phyloP scores from a whole-genome alignment of 1,284 basidiomycete species.

The Agroathelia rolfsii region DNA sequence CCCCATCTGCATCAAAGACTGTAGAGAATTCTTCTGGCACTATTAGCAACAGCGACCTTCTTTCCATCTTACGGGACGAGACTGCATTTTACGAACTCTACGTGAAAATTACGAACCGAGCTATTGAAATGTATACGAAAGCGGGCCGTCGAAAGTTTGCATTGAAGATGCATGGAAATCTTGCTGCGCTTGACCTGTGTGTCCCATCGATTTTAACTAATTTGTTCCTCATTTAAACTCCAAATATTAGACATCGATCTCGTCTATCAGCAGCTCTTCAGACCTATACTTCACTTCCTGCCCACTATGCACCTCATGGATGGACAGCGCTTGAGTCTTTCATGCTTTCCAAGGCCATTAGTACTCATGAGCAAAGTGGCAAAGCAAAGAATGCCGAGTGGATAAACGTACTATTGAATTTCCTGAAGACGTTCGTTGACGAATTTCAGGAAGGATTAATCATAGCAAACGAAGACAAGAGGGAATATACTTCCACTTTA shows the following conservation, averaged over 20 bases:
- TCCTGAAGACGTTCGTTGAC: conserved; percentile 56
- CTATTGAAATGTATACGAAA: conserved; percentile 74
- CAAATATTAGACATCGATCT: conserved; percentile 47
- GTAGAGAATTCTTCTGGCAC: conserved; percentile 22
- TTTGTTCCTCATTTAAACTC: conserved; percentile 9
- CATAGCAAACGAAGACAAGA: conserved; percentile 38
- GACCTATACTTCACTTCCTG: conserved; percentile 68
- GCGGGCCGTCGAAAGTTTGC: conserved; percentile 78
- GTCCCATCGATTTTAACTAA: conserved; percentile 19
- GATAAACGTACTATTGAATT: conserved; percentile 61
- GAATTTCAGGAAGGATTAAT: conserved; percentile 43
- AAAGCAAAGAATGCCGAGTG: conserved; percentile 61
- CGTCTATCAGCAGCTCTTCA: conserved; percentile 51
- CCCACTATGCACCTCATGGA: conserved; percentile 69
- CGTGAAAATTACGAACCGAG: conserved; percentile 62
- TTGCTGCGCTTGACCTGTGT: conserved; percentile 83
- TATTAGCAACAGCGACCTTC: conserved; percentile 59
- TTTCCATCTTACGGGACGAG: conserved; percentile 46
- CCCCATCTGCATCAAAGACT: conserved; percentile 11
- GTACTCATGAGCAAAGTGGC: conserved; percentile 44
- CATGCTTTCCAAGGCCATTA: conserved; percentile 62
- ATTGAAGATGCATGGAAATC: conserved; percentile 70
- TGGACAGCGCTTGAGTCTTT: conserved; percentile 73
- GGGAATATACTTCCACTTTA: conserved; percentile 42
- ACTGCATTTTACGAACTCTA: conserved; percentile 71